Evolutionary conservation across 768 basidiomycete species (phyloP).

Genomic region (Podaxis pistillaris): DNA sequence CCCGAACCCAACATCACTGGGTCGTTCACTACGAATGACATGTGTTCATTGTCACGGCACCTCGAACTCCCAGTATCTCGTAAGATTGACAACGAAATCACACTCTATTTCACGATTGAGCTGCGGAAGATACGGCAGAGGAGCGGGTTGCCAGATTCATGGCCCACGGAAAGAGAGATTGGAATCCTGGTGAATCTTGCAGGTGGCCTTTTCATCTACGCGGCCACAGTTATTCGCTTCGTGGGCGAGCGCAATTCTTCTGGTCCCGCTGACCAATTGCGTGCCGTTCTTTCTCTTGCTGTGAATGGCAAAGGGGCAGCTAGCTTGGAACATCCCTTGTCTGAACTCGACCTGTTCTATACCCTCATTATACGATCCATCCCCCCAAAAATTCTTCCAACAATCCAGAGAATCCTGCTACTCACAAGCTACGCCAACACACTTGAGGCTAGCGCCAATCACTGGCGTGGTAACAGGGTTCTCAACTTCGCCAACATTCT

Average conservation of each 20-base stretch:
- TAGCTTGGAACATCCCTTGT: not conserved
- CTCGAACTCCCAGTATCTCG: constrained; percentile 5
- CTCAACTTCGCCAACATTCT: not conserved
- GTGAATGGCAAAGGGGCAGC: no score
- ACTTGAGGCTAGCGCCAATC: no score
- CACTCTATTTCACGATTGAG: not conserved
- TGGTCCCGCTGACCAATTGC: not conserved
- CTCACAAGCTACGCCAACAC: not conserved
- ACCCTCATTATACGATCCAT: not conserved
- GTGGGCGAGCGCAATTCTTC: not conserved
- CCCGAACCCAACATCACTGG: constrained; percentile 8
- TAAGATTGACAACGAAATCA: constrained; percentile 9
- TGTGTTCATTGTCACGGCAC: not conserved
- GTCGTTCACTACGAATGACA: not conserved
- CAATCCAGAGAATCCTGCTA: not conserved
- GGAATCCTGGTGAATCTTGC: not conserved
- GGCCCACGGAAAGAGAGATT: constrained; percentile 10
- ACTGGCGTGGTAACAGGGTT: no score
- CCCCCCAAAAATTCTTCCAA: not conserved
- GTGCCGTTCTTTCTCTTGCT: not conserved
- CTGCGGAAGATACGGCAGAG: not conserved
- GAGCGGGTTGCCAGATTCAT: not conserved
- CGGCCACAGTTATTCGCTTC: constrained; percentile 8
- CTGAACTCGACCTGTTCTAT: not conserved
- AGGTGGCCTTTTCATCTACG: constrained; percentile 9